Evolutionary conservation across 495 filamentous ascomycete species (phyloP), one percentile per base, ranked within the genome.

Genomic region (Aspergillus bertholletiae): DNA sequence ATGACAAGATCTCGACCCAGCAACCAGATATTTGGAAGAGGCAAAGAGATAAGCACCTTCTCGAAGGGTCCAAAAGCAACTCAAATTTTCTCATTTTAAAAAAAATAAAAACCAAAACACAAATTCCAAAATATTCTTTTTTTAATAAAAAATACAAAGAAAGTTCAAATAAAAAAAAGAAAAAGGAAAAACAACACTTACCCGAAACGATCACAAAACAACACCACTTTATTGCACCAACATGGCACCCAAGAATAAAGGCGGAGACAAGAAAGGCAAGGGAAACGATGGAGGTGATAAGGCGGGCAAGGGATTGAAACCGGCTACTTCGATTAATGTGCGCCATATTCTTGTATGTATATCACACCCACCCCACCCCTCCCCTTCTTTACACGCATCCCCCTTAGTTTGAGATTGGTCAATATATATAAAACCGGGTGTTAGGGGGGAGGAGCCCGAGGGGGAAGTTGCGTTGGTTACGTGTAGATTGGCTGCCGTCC

Each of bases 241-340:
- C 21, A 84, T 83, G 80, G 69, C 77, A 27, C 74, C 81, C 13
- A 84, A 82, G 59, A 81, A 79, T 54, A 69, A 64, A 73, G 75
- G 56, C 54, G 50, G 73, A 55, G 75, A 78, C 64, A 74, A 69
- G 37, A 79, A 76, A 54, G 72, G 66, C 45, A 79, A 83, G 53
- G 74, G 74, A 17, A 79, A 82, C 39, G 74, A 73, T 30, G n/a
- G n/a, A n/a, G n/a, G n/a, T n/a, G 70, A 66, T n/a, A 69, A 68
- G 18, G 78, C 75, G 30, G 72, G 72, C 30, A 75, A 78, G 49
- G 72, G 66, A 51, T 72, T 87, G 60, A 96, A 94, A 68, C 81
- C 87, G 5, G 89, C 88, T 0, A 87, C 83, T 56, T 81, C 81
- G 39, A 89, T 97, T 62, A 91, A 95, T 60, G 89, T 92, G 37